Conservation (phyloP, 2,329 filamentous ascomycete species). For the Alternaria brassicicola region DNA sequence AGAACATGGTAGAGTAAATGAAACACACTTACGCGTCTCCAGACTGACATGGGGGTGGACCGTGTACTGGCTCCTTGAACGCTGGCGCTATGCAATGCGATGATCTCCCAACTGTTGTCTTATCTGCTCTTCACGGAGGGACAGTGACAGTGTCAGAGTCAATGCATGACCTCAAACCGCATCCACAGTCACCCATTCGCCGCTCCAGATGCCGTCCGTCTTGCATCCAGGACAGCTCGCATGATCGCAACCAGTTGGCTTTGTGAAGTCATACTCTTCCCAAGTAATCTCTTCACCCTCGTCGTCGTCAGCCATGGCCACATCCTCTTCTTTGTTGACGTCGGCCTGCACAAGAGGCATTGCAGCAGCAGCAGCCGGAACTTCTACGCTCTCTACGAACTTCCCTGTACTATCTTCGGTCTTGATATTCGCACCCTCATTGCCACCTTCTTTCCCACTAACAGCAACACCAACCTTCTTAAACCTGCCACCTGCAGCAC, state of each 20-base stretch:
- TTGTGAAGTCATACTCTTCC: conserved; percentile 60
- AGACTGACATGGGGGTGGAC: background rate
- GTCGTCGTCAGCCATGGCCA: conserved; percentile 36
- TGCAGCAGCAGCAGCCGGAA: background rate
- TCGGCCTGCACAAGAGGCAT: conserved; percentile 7
- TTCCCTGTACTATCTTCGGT: conserved; percentile 2
- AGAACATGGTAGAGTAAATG: background rate
- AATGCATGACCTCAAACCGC: background rate
- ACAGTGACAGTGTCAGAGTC: background rate
- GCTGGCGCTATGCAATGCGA: background rate
- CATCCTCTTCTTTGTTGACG: conserved; percentile 13
- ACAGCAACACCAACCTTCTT: conserved; percentile 71
- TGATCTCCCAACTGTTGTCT: no score
- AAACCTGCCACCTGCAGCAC: conserved; percentile 54
- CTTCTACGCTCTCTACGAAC: conserved; percentile 33
- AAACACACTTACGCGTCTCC: background rate
- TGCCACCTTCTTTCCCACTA: conserved; percentile 5
- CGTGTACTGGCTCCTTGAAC: background rate
- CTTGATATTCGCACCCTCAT: background rate
- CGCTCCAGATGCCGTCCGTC: conserved; percentile 31
- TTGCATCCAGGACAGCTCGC: conserved; percentile 32
- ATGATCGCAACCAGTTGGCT: conserved; percentile 57
- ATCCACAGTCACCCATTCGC: conserved; percentile 57
- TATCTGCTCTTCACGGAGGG: no score
- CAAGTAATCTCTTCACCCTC: conserved; percentile 39